Conservation (phyloP, 176 grass and related monocot genomes). For the Oropetium thomaeum region DNA sequence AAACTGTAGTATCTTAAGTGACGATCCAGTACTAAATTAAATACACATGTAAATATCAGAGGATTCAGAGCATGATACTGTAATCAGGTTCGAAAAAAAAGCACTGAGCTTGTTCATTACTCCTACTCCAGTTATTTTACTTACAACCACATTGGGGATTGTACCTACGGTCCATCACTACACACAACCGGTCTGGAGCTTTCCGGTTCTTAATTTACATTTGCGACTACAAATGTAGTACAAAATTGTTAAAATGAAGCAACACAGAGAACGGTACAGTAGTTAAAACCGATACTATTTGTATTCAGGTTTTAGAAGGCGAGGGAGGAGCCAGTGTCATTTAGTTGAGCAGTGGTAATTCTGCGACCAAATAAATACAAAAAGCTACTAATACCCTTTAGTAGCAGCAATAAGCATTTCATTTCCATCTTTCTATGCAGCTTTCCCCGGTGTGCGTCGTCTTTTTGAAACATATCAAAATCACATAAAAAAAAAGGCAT, state of each 20-base stretch:
- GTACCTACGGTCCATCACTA: not conserved
- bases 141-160: not conserved
- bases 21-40: not conserved
- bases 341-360: not conserved
- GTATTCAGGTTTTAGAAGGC: not conserved
- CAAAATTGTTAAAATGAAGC: too few species aligned
- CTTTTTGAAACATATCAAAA: not conserved
- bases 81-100: not conserved
- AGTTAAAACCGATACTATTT: not conserved
- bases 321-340: not conserved
- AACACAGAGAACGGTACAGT: too few species aligned
- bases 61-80: not conserved
- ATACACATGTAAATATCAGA: not conserved
- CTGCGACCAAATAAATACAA: too few species aligned
- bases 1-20: not conserved
- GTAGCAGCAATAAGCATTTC: not conserved
- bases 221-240: too few species aligned
- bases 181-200: too few species aligned
- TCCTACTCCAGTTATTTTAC: not conserved
- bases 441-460: conserved; percentile 2
- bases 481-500: conserved; percentile 6
- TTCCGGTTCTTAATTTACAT: too few species aligned
- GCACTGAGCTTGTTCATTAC: not conserved
- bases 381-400: not conserved
- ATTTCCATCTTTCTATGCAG: conserved; percentile 14